Evolutionary conservation across 495 filamentous ascomycete species (phyloP), one percentile per base, ranked within the genome.

Genomic region (Penicillium maclennaniae): DNA sequence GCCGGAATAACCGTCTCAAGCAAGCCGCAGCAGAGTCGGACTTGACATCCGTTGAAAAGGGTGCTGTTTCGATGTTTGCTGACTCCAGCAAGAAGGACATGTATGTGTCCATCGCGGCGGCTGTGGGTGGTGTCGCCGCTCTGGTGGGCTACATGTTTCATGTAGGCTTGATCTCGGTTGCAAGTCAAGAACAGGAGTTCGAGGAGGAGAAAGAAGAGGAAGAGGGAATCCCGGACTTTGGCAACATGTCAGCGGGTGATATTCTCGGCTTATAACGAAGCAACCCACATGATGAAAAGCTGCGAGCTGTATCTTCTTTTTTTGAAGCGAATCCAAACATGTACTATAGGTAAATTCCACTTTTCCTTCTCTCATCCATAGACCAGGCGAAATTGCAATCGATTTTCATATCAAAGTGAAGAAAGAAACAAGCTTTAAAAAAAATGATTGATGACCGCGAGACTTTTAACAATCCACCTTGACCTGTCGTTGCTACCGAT

Each of bases 81-180:
- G 54, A 54, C 27, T 50, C 62, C 1, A 60, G 59, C 28, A 71
- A 66, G 39, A 68, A 60, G 45, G 74, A 77, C 50, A 61, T 70
- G 17, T 66, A 69, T 36, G 47, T 75, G 1, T 75, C 73, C 7
- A 59, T 76, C 43, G 72, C 62, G 19, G 48, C 69, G 8, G 73
- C 65, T 4, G 66, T 69, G 37, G 72, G 60, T 15, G 70, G 66
- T 16, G 37, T 68, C 17, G 71, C 63, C 5, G 66, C 70, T 12
- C 53, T 76, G 25, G 51, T 76, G 7, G 74, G 71, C n/a, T 77
- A 77, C 43, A 62, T 73, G 68, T 53, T 67, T 1, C 64, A 72
- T 23, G 55, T 63, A 16, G 71, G 72, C 7, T 50, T 70, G 26
- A 53, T 75, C n/a, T 46, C 48, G 8, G 20, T 56, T 2, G 14